A percentile compares a stretch with the other conserved stretches of the same genome.
Conservation (phyloP, 2,329 filamentous ascomycete species). For the Pseudohalonectria lignicola region DNA sequence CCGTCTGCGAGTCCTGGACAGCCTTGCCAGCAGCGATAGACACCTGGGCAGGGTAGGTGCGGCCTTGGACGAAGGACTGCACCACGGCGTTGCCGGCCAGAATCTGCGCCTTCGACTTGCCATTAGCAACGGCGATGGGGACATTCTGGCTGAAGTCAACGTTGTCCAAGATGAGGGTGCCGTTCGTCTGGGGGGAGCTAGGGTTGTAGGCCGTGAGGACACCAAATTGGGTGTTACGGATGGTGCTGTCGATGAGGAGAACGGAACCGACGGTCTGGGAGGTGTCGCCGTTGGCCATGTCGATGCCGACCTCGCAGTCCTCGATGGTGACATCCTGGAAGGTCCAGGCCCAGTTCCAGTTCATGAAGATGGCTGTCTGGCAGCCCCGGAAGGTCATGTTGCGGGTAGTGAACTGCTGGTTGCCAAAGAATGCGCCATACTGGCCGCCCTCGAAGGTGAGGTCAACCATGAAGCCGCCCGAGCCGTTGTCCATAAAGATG, state of each 20-base stretch:
- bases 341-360: conserved; percentile 86
- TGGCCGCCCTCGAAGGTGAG: conserved; percentile 74
- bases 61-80: conserved; percentile 68
- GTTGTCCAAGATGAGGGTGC: conserved; percentile 78
- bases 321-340: conserved; percentile 68
- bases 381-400: conserved; percentile 76
- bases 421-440: conserved; percentile 69
- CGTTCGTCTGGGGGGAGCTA: conserved; percentile 54
- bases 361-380: conserved; percentile 76
- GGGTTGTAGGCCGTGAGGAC: conserved; percentile 66
- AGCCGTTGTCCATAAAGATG: conserved; percentile 78
- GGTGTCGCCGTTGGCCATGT: conserved; percentile 58
- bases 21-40: conserved; percentile 34
- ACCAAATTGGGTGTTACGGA: conserved; percentile 66
- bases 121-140: conserved; percentile 52
- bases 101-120: conserved; percentile 44
- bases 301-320: conserved; percentile 63
- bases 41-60: conserved; percentile 47
- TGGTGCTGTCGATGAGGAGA: conserved; percentile 68
- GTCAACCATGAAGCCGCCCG: conserved; percentile 75
- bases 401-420: conserved; percentile 78
- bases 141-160: conserved; percentile 68
- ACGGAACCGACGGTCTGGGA: conserved; percentile 76
- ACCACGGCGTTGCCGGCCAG: conserved; percentile 62
- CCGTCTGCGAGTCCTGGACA: conserved; percentile 47